phyloP scores from a whole-genome alignment of 2,329 filamentous ascomycete genomes.

The Aspergillus quadrilineatus region DNA sequence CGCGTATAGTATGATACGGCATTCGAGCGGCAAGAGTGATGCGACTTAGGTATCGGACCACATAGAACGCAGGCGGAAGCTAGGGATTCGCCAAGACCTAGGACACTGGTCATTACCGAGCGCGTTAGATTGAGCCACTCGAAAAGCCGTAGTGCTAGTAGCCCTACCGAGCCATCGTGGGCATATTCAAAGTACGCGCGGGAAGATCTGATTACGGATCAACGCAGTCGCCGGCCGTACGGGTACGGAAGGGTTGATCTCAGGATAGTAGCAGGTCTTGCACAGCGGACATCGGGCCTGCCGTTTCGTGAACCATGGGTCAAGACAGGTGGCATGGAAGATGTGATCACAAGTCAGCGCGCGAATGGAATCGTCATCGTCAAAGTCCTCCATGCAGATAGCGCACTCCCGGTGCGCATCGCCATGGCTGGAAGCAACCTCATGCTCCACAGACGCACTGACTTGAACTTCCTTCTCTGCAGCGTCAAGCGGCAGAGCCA shows the following conservation, averaged over 20 bases:
- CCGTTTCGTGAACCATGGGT: constrained; percentile 92
- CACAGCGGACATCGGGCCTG: constrained; percentile 94
- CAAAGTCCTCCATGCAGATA: constrained; percentile 89
- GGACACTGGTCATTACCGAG: background rate
- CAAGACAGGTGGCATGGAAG: constrained; percentile 91
- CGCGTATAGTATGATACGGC: too few relatives aligned
- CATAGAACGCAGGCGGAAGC: too few relatives aligned
- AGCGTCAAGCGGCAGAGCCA: background rate
- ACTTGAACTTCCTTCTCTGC: background rate
- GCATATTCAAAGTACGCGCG: constrained; percentile 5
- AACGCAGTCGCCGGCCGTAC: constrained; percentile 1
- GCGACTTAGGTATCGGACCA: too few relatives aligned
- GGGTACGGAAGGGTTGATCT: background rate
- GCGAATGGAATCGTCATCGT: constrained; percentile 91
- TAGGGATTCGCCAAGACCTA: background rate
- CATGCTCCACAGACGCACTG: background rate
- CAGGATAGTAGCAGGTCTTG: constrained; percentile 52
- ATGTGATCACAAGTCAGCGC: constrained; percentile 94
- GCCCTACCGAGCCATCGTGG: background rate
- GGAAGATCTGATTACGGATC: constrained; percentile 12
- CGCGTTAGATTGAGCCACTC: background rate
- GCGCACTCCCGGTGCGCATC: constrained; percentile 58
- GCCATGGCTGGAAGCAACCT: background rate
- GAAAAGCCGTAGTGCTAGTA: background rate
- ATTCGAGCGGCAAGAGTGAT: too few relatives aligned